These are phyloP conservation scores for Saccharum spontaneum DNA, from an alignment of 176 grass and related monocot genomes.

Conservation along the genomic window DNA sequence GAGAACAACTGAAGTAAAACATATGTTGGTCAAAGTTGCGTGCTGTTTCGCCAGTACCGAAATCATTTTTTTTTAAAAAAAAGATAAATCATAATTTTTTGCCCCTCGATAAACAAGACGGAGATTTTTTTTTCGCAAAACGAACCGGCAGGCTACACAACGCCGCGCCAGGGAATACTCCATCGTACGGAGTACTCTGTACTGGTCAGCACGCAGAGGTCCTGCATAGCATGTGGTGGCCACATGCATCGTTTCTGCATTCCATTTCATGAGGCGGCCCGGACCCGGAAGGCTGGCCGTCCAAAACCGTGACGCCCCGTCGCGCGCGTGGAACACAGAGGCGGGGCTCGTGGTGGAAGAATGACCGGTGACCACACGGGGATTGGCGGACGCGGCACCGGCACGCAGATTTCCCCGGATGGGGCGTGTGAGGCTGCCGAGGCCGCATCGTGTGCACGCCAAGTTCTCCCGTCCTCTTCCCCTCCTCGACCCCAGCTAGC, in stretches of 20 bases:
- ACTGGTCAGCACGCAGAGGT: neutral
- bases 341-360: neutral
- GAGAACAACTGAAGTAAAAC: no score
- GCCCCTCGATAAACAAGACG: neutral
- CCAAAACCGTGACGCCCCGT: constrained; percentile 30
- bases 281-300: neutral
- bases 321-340: neutral
- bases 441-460: constrained; percentile 44
- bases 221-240: neutral
- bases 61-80: no score
- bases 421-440: constrained; percentile 62
- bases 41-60: no score
- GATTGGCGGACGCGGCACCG: neutral
- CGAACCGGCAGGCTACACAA: neutral
- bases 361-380: constrained; percentile 32
- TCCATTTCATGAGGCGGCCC: neutral
- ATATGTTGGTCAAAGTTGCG: no score
- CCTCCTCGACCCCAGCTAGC: neutral
- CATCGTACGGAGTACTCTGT: no score
- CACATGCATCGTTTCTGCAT: neutral
- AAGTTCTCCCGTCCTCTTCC: constrained; percentile 20
- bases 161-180: no score
- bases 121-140: neutral
- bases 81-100: no score
- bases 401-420: constrained; percentile 46